Base-by-base conservation (phyloP, 2,329 filamentous ascomycete species). In the Pyricularia grisea region DNA sequence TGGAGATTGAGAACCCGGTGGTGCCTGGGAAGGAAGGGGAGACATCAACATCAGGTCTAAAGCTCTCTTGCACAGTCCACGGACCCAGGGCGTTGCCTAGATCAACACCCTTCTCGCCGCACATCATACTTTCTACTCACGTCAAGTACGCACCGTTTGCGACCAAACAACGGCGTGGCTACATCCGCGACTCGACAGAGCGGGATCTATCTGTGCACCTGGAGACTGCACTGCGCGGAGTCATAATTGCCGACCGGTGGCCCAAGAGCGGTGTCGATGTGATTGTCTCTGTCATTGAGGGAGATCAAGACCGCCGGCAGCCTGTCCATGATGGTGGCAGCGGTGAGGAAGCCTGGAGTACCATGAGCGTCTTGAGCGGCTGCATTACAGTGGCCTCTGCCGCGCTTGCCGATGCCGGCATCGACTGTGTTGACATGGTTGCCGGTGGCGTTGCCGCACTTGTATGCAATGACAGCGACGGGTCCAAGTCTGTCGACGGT, bases 181-280 rank as follows among this genome's bases (percentile, higher is more conserved):
- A 97, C 77, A 82, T 97, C 27, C 89, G 94, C 65, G 94, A 98
- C 77, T 85, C 90, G 20, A 90, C 86, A 71, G 95, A 99, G 81
- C 87, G 94, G 67, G 95, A 99, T 76, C 84, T 99, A 1, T 92
- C 92, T 14, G 91, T 94, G 12, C 94, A 98, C 77, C 83, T 99
- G 3, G 94, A 98, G 79, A 94, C 93, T 20, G 94, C 95, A 30
- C 83, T 99, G 67, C 87, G 93, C 42, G 94, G 94, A 0, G 92
- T 93, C 9, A 89, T 98, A 67, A 94, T 98, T 75, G 93, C 93
- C 17, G 94, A 97, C 77, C 85, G 94, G 70, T 99, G 94, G 92
- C 95, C 95, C n/a, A 99, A 99, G 83, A 97, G 93, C 77, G 94
- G 93, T 64, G 90, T 97, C n/a, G 95, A 99, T 77, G 90, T 99